Base-by-base conservation (phyloP, 345 rosid species). In the Cardamine resedifolia region DNA sequence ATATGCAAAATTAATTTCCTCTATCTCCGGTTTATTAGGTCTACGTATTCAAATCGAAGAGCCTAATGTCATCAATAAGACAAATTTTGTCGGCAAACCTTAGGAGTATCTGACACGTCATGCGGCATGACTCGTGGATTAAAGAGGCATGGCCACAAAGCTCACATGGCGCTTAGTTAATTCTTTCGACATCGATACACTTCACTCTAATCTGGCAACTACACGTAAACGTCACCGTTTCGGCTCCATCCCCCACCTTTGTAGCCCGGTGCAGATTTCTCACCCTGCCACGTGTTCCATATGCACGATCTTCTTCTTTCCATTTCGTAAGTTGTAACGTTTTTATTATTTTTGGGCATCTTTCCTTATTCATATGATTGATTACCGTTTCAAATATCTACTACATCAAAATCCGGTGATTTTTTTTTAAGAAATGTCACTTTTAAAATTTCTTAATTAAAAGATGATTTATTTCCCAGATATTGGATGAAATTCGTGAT, bases 91-190 rank as follows among this genome's bases (percentile, higher is more conserved):
- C 79, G 79, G 79, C 78, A 50, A 51, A 59, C 12, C 21, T 50
- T 51, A 73, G 78, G 68, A 43, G 57, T 12, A 67, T 16, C 39
- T 61, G 48, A 75, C 74, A 75, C 57, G 78, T 75, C 63, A 68
- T 8, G 70, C 64, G 79, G 74, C 74, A 75, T 51, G 23, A 52
- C 79, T 75, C 74, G 79, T 61, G 79, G 64, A 15, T 53, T 68
- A 52, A 74, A 58, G 45, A 39, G 48, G 28, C 19, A 75, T 51
- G 70, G 57, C 64, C 78, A 60, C 78, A 68, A 68, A 44, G 57
- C 74, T 62, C 79, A 75, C 79, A 75, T 74, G 78, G 23, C 62
- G 10, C 68, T 51, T 41, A 21, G 16, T 61, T 65, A 39, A 39
- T 39, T 28, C 78, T 67, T 60, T 74, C 78, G 68, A 67, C 73